A percentile compares a stretch with the other conserved stretches of the same genome.
These are phyloP conservation scores for Candolleomyces efflorescens DNA, from an alignment of 768 basidiomycete species.

Conservation along the genomic window DNA sequence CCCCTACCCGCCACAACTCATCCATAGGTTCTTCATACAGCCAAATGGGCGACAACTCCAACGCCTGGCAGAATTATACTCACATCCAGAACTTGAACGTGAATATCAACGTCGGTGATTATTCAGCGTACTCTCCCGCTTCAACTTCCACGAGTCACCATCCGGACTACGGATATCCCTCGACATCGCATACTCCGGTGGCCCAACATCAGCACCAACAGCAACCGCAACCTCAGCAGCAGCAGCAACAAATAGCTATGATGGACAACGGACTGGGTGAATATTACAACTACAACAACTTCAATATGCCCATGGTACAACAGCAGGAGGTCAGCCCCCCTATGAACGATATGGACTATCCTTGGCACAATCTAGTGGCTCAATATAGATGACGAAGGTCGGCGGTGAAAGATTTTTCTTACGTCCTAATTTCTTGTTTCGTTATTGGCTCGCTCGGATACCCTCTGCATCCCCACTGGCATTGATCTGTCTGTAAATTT, in stretches of 20 bases:
- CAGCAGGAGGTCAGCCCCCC: conserved; percentile 17
- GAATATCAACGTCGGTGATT: conserved; percentile 25
- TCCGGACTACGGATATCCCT: conserved; percentile 15
- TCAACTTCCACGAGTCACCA: conserved; percentile 4
- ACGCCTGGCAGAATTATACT: conserved; percentile 29
- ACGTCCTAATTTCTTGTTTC: too few relatives aligned
- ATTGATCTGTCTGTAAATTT: too few relatives aligned
- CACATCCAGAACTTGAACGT: conserved; percentile 29
- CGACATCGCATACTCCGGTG: conserved; percentile 4
- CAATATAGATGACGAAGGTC: conserved; percentile 33
- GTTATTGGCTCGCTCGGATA: too few relatives aligned
- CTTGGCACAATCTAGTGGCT: conserved; percentile 46
- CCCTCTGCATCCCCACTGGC: too few relatives aligned
- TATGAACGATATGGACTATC: conserved; percentile 33
- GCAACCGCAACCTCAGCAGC: conserved; percentile 4
- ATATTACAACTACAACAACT: conserved; percentile 19
- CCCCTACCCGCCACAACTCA: conserved; percentile 40
- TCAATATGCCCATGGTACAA: conserved; percentile 20
- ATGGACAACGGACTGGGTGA: conserved; percentile 11
- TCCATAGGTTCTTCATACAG: conserved; percentile 13
- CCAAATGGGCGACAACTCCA: conserved; percentile 5
- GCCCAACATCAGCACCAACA: conserved; percentile 11
- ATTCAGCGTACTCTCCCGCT: conserved; percentile 9
- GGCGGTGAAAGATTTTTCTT: too few relatives aligned
- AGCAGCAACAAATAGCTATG: conserved; percentile 18